phyloP scores from a whole-genome alignment of 176 grass and related monocot species.

The Phyllostachys edulis region DNA sequence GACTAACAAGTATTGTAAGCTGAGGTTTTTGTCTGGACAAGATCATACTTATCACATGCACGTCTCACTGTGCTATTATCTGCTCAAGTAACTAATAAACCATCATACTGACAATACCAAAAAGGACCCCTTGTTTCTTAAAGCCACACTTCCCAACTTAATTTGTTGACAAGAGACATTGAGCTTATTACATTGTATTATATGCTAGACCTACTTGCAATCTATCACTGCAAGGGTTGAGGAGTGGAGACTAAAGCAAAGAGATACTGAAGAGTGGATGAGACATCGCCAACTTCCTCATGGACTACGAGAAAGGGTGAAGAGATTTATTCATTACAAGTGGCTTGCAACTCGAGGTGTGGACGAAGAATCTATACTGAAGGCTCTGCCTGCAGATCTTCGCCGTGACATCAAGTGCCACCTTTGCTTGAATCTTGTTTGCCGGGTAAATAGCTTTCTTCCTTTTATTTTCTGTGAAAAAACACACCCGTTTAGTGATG shows the following conservation, averaged over 20 bases:
- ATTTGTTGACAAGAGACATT: conserved; percentile 16
- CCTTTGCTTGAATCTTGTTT: conserved; percentile 82
- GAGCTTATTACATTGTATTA: conserved; percentile 19
- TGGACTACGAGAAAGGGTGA: conserved; percentile 65
- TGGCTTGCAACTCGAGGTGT: conserved; percentile 94
- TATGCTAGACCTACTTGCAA: conserved; percentile 90
- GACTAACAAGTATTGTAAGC: not conserved
- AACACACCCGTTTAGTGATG: not conserved
- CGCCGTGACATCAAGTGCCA: conserved; percentile 89
- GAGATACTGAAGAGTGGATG: conserved; percentile 99
- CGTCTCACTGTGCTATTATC: not conserved
- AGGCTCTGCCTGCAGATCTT: conserved; percentile 74
- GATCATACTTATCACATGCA: not conserved
- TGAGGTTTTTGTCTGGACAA: not conserved
- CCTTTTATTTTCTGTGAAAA: not conserved
- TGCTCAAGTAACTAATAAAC: not conserved
- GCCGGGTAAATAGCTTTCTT: conserved; percentile 59
- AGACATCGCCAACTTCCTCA: conserved; percentile 77
- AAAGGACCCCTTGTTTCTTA: not conserved
- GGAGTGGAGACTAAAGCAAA: conserved; percentile 92
- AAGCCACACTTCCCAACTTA: not conserved
- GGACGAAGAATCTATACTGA: conserved; percentile 88
- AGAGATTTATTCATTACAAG: conserved; percentile 90
- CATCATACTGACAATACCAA: not conserved
- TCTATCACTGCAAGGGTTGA: conserved; percentile 90